phyloP scores from a whole-genome alignment of 345 rosid species.

The Eucalyptus dawsonii region DNA sequence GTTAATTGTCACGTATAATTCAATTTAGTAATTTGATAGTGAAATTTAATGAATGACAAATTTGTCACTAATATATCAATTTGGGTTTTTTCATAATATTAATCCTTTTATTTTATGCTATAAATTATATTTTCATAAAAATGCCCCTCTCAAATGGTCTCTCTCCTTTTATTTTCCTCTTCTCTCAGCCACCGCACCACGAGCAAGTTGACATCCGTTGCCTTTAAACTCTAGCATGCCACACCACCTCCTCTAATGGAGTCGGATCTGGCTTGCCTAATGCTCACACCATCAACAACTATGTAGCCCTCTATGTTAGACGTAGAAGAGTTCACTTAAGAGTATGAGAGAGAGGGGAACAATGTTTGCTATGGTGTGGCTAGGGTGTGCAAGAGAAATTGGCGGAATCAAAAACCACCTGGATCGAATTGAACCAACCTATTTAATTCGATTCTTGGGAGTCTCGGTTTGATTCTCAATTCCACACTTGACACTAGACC shows the following conservation, averaged over 20 bases:
- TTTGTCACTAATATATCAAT: accelerated
- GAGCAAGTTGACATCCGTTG: accelerated
- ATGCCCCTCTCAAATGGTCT: not conserved
- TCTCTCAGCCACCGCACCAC: accelerated
- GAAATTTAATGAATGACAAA: too few species aligned
- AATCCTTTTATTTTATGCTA: not conserved
- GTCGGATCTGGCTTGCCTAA: accelerated
- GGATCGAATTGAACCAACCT: accelerated
- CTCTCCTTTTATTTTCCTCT: not conserved
- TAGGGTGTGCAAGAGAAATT: accelerated
- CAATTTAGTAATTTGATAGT: accelerated
- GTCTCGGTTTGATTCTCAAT: accelerated
- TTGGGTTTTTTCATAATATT: accelerated
- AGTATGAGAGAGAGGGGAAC: not conserved
- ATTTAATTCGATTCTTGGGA: too few species aligned
- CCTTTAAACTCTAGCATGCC: not conserved
- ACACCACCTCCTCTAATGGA: not conserved
- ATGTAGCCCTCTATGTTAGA: accelerated
- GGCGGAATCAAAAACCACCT: accelerated
- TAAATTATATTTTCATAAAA: not conserved
- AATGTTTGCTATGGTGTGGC: accelerated
- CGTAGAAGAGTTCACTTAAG: not conserved
- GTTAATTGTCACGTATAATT: accelerated
- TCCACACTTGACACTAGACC: accelerated
- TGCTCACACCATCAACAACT: not conserved